Base-by-base conservation (phyloP, 257 asterid species). In the Solanum raphanifolium region DNA sequence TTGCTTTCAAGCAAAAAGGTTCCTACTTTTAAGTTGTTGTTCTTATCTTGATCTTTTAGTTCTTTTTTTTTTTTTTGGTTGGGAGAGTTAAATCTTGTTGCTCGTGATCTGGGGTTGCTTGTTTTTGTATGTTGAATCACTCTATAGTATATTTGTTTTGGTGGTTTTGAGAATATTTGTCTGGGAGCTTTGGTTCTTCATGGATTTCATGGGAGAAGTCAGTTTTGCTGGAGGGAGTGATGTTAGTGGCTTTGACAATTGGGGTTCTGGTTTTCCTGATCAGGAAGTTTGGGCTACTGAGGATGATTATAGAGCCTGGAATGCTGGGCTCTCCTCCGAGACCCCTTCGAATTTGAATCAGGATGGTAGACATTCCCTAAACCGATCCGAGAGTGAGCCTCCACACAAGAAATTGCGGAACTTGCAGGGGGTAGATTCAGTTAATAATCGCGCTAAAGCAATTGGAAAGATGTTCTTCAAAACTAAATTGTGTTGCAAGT, bases 271-370 rank as follows among this genome's bases (percentile, higher is more conserved):
- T 48, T 60, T 81, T 27, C 4, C 84, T 83, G 89, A 89, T 62
- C 91, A 82, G 74, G 89, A 58, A 7, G 76, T 83, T 39, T 89
- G 91, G 91, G 91, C 91, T 35, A 89, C 89, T 55, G 89, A 89
- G 81, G 91, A 89, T 86, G 91, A 89, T 36, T 89, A 89, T 65
- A 89, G 91, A 62, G 87, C 76, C 81, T 89, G 87, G 91, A 87
- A 74, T 23, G 18, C 52, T 0, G 87, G 71, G 3, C 39, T 52
- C 38, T 65, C 86, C 7, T 23, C 81, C 7, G 90, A 88, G 41
- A 88, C 86, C 39, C 73, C 82, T 39, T 66, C 83, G n/a, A 73
- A 86, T 86, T 88, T 74, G 13, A 85, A 35, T 69, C 65, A 81
- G 23, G 89, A 79, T 79, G 89, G 86, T 9, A 78, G 68, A 12